Percentiles rank a stretch among this genome's conserved stretches.
phyloP scores from a whole-genome alignment of 345 rosid species.

The Eutrema yunnanense region DNA sequence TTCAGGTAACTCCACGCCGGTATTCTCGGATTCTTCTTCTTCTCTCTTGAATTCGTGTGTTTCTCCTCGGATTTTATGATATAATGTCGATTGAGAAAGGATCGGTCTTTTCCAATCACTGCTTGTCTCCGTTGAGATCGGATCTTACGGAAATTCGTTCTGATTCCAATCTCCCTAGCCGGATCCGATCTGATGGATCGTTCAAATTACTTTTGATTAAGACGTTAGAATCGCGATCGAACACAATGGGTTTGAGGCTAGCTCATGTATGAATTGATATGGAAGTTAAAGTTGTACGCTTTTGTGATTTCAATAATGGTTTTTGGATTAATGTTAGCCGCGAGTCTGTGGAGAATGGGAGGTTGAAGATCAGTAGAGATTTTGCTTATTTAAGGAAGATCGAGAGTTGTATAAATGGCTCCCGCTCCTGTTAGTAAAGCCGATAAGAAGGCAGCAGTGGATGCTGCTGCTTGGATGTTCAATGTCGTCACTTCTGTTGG shows the following conservation, averaged over 20 bases:
- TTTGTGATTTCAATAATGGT: background rate
- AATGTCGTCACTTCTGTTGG: constrained; percentile 98
- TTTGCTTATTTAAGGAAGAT: constrained; percentile 6
- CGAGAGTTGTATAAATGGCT: constrained; percentile 40
- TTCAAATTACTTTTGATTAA: background rate
- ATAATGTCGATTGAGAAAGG: background rate
- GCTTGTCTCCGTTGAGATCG: background rate
- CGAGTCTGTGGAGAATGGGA: constrained; percentile 17
- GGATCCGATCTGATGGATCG: constrained; percentile 22
- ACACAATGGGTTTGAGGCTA: background rate
- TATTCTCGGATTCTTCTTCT: background rate
- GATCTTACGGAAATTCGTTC: constrained; percentile 5
- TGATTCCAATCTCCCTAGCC: background rate
- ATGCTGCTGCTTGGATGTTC: constrained; percentile 99
- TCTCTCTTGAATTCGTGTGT: background rate
- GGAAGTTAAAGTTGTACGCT: background rate
- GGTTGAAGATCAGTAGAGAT: constrained; percentile 24
- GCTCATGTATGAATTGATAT: background rate
- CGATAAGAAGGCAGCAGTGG: constrained; percentile 75
- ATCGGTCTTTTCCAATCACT: background rate
- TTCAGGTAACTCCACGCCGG: constrained; percentile 15
- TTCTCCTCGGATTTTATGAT: background rate
- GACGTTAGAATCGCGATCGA: background rate
- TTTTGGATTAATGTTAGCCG: background rate
- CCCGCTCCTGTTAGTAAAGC: constrained; percentile 66